A percentile compares a stretch with the other conserved stretches of the same genome.
phyloP scores from a whole-genome alignment of 177 flowering plant genomes.

The Telopea speciosissima region DNA sequence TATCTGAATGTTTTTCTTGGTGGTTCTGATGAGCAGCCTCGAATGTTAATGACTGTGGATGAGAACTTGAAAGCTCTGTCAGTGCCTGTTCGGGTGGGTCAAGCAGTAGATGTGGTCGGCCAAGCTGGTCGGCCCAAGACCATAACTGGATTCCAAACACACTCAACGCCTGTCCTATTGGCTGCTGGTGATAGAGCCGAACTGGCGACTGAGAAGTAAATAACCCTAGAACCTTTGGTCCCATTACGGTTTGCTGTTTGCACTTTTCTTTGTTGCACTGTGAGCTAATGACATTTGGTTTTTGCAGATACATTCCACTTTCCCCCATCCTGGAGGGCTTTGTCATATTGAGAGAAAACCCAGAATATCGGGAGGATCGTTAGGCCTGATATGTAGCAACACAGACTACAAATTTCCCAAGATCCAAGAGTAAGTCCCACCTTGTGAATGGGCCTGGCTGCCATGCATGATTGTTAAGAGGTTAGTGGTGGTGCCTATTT shows the following conservation, averaged over 20 bases:
- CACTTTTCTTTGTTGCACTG: not conserved
- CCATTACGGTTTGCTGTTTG: not conserved
- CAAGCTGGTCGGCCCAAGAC: slow-evolving; percentile 98
- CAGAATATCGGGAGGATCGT: slow-evolving; percentile 75
- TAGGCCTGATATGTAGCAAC: not conserved
- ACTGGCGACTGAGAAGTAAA: slow-evolving; percentile 90
- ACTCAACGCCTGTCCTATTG: slow-evolving; percentile 91
- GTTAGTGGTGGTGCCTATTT: no score
- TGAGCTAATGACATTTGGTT: not conserved
- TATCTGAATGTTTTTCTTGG: not conserved
- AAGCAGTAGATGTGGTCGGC: slow-evolving; percentile 97
- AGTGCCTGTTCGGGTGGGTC: slow-evolving; percentile 94
- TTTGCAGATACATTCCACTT: slow-evolving; percentile 77
- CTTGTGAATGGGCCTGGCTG: not conserved
- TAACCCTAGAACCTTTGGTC: not conserved
- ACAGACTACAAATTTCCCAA: not conserved
- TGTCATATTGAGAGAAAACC: slow-evolving; percentile 87
- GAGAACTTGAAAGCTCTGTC: slow-evolving; percentile 83
- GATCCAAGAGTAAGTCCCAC: not conserved
- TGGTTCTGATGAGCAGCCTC: slow-evolving; percentile 47
- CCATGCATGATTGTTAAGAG: not conserved
- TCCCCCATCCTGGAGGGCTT: slow-evolving; percentile 91
- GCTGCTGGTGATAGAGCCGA: slow-evolving; percentile 99
- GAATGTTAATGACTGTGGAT: slow-evolving; percentile 93
- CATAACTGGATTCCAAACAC: slow-evolving; percentile 97